phyloP scores from a whole-genome alignment of 495 filamentous ascomycete genomes.

The Penicillium chermesinum region DNA sequence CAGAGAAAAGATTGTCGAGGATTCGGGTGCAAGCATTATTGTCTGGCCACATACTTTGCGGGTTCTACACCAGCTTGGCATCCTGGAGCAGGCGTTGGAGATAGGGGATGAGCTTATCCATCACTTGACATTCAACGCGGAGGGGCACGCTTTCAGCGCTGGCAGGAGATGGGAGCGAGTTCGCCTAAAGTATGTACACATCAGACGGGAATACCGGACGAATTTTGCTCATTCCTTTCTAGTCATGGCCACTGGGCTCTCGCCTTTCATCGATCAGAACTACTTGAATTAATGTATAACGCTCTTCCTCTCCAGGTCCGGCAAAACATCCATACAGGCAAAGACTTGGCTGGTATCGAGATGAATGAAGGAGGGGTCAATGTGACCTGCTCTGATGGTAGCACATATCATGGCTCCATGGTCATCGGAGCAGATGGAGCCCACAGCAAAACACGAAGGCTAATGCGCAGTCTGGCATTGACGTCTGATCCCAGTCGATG shows the following conservation, averaged over 20 bases:
- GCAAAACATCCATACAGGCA: conserved; percentile 13
- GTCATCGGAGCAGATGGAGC: conserved; percentile 48
- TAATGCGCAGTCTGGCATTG: conserved; percentile 35
- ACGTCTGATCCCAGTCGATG: conserved; percentile 11
- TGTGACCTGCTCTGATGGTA: conserved; percentile 26
- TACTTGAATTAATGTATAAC: conserved; percentile 22
- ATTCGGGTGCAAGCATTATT: conserved; percentile 36
- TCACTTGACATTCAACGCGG: conserved; percentile 11
- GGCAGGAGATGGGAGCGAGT: conserved; percentile 8
- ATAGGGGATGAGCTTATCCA: conserved; percentile 16
- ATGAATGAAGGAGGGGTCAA: conserved; percentile 4
- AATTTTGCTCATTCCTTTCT: conserved; percentile 4
- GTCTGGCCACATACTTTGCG: conserved; percentile 32
- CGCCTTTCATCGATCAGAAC: conserved; percentile 21
- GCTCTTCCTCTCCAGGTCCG: conserved; percentile 9
- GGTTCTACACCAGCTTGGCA: conserved; percentile 46
- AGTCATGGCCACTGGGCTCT: conserved; percentile 8
- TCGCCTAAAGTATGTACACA: conserved; percentile 17
- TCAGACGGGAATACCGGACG: neutral
- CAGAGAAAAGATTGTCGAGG: conserved; percentile 26
- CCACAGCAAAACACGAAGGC: conserved; percentile 37
- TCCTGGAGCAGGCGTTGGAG: conserved; percentile 30
- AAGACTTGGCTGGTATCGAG: conserved; percentile 10
- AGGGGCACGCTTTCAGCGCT: conserved; percentile 18
- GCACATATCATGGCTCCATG: conserved; percentile 33